Base-by-base conservation (phyloP, 2,329 filamentous ascomycete species). In the Rutstroemia sp. region DNA sequence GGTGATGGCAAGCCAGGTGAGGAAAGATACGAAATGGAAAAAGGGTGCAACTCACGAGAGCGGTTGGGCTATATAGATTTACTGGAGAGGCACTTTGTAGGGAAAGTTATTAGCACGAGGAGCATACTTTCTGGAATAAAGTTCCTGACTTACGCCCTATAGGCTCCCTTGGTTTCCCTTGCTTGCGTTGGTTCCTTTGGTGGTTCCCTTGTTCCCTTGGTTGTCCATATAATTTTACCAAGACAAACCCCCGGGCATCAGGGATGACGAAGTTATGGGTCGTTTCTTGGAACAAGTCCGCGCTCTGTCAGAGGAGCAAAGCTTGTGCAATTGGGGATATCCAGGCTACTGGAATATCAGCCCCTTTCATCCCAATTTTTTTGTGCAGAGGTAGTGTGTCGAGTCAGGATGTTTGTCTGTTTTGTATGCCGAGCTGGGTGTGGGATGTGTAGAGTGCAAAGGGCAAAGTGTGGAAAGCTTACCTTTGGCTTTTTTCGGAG, bases 131-230 rank as follows among this genome's bases (percentile, higher is more conserved):
- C 0, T 25, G 30, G 49, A 34, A 23, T 34, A 30, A 50, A 49
- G 37, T 50, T 50, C 52, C 16, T 55, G 52, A 42, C 25, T 50
- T 49, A 21, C 37, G 38, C 46, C 46, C 41, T 37, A 55, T 50
- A 55, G 37, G 52, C 41, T 44, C 23, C 25, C 30, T 12, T 34
- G 30, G 9, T 12, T 14, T 34, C 30, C 30, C 30, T 34, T 12
- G 30, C 30, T 10, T 34, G 4, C 30, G 3, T 34, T 34, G 10
- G 9, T 34, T 4, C 12, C 3, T 3, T 14, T 34, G 9, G 9
- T 34, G 9, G 9, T 34, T 34, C 30, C 30, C 12, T 12, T 12
- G 9, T 23, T 23, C 23, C 23, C 23, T 23, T 23, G 12, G 12
- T 34, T 34, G 9, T 9, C 25, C 5, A 27, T 27, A 34, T 12